Conservation (phyloP, 1,139 yeast species). For the Nakaseomyces delphensis region DNA sequence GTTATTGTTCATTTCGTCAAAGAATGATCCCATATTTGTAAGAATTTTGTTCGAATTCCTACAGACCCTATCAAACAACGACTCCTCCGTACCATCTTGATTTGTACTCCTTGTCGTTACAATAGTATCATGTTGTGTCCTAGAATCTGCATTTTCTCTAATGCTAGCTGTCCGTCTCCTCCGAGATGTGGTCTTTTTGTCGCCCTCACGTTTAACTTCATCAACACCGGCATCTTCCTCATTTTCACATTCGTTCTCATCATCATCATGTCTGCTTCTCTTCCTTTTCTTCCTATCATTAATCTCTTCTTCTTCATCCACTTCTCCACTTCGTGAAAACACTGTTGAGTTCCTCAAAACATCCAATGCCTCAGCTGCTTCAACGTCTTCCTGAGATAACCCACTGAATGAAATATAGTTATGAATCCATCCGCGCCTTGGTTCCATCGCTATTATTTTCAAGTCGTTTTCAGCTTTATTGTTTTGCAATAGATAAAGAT, state of each 20-base stretch:
- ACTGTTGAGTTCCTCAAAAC: constrained; percentile 22
- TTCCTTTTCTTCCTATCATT: constrained; percentile 8
- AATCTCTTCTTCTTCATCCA: constrained; percentile 8
- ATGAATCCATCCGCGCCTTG: constrained; percentile 7
- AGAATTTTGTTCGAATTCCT: constrained; percentile 12
- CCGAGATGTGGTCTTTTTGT: constrained; percentile 3
- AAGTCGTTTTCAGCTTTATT: too few species aligned
- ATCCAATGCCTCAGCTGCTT: constrained; percentile 27
- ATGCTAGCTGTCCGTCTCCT: constrained; percentile 4
- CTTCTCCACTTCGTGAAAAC: constrained; percentile 9
- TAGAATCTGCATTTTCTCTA: neutral
- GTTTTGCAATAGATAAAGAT: too few species aligned
- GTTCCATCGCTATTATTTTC: neutral
- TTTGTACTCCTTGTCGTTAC: neutral
- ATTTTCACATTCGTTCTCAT: neutral
- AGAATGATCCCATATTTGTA: constrained; percentile 5
- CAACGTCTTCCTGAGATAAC: constrained; percentile 22
- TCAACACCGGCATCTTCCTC: neutral
- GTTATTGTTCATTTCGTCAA: constrained; percentile 3
- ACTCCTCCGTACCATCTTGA: neutral
- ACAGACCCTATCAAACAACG: constrained; percentile 17
- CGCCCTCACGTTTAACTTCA: neutral
- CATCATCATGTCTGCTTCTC: constrained; percentile 1
- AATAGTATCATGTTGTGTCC: neutral
- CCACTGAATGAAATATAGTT: constrained; percentile 5